These are phyloP conservation scores for Venturia pyrina DNA, from an alignment of 2,329 filamentous ascomycete species.

Conservation along the genomic window DNA sequence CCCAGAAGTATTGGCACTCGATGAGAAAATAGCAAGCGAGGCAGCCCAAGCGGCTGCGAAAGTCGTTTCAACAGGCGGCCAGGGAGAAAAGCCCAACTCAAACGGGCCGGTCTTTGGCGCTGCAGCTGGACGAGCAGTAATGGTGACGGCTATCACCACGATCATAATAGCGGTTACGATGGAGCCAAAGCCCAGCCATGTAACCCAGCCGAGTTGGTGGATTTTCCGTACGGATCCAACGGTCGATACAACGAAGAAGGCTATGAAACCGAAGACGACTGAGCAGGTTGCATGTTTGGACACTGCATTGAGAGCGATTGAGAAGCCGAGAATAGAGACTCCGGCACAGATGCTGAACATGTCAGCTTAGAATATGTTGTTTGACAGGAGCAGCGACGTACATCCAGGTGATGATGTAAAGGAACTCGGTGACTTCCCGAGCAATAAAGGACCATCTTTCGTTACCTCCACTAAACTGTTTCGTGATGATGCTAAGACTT, in stretches of 20 bases:
- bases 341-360: conserved; percentile 2
- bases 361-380: neutral
- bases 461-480: conserved; percentile 1
- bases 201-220: conserved; percentile 7
- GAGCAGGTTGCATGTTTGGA: conserved; percentile 7
- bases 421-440: neutral
- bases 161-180: conserved; percentile 8
- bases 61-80: neutral
- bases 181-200: conserved; percentile 5
- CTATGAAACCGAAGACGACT: neutral
- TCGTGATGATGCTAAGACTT: neutral
- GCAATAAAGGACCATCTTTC: neutral
- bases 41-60: conserved; percentile 6
- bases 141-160: conserved; percentile 5
- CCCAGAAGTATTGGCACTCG: neutral
- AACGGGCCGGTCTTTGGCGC: conserved; percentile 6
- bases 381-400: neutral
- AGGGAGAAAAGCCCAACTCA: conserved; percentile 6
- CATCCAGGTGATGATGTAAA: conserved; percentile 5
- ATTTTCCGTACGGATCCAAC: neutral
- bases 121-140: conserved; percentile 2
- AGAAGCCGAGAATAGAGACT: conserved; percentile 1
- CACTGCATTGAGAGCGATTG: conserved; percentile 9
- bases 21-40: neutral
- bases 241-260: neutral